These are phyloP conservation scores for Microdochium trichocladiopsis DNA, from an alignment of 2,329 filamentous ascomycete genomes.

Conservation along the genomic window DNA sequence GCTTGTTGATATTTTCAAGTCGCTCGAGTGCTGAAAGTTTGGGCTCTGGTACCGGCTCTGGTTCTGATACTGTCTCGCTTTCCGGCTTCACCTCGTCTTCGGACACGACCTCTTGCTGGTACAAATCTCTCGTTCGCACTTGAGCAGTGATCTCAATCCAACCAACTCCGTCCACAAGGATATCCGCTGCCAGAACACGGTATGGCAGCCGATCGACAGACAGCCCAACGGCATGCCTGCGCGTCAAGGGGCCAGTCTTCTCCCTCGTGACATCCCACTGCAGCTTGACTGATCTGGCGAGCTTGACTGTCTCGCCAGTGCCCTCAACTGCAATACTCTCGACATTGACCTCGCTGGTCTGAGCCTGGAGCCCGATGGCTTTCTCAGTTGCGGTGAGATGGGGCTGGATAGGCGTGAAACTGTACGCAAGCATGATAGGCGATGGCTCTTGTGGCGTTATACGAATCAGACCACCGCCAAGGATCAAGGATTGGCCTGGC, in stretches of 20 bases:
- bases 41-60: constrained; percentile 8
- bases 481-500: constrained; percentile 69
- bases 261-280: constrained; percentile 77
- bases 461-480: constrained; percentile 73
- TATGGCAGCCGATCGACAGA: constrained; percentile 69
- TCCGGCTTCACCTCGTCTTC: constrained; percentile 7
- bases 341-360: constrained; percentile 52
- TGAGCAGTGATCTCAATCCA: constrained; percentile 89
- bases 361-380: constrained; percentile 64
- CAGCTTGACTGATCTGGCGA: constrained; percentile 69
- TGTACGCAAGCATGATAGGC: constrained; percentile 68
- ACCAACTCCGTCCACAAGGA: constrained; percentile 85
- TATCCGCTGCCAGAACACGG: constrained; percentile 70
- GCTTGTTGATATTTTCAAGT: constrained; percentile 9
- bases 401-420: constrained; percentile 71
- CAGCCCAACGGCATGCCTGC: constrained; percentile 52
- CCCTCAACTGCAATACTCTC: constrained; percentile 56
- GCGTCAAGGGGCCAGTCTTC: constrained; percentile 67
- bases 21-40: constrained; percentile 12
- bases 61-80: constrained; percentile 6
- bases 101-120: constrained; percentile 11
- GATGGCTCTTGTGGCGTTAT: constrained; percentile 69
- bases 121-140: constrained; percentile 54
- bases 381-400: constrained; percentile 79
- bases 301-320: constrained; percentile 49